These are phyloP conservation scores for Plasmodium vinckei DNA, from an alignment of 169 alveolate genomes.

Conservation along the genomic window DNA sequence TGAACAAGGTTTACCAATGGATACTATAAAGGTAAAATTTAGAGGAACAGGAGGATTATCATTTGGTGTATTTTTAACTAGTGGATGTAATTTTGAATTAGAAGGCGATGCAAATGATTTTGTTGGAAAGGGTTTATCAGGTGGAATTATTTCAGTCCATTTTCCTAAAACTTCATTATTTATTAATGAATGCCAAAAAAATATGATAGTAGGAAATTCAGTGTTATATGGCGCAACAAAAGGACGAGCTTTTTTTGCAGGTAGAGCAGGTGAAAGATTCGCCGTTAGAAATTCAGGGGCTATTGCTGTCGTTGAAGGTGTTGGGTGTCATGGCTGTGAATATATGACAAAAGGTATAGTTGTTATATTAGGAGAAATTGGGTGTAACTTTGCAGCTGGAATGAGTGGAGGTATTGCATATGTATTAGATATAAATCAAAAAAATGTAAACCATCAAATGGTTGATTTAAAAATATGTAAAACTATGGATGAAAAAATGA, in stretches of 20 bases:
- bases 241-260: constrained; percentile 87
- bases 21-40: constrained; percentile 78
- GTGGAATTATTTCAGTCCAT: constrained; percentile 84
- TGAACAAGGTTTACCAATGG: constrained; percentile 72
- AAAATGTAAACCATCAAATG: constrained; percentile 77
- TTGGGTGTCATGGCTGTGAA: constrained; percentile 89
- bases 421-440: constrained; percentile 77
- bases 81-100: constrained; percentile 82
- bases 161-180: constrained; percentile 75
- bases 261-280: constrained; percentile 88
- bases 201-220: constrained; percentile 86
- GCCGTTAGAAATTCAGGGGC: constrained; percentile 88
- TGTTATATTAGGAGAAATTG: constrained; percentile 84
- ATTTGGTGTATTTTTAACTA: constrained; percentile 83
- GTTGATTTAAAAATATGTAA: constrained; percentile 79
- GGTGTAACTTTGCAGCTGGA: constrained; percentile 89
- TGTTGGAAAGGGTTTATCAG: constrained; percentile 86
- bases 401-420: constrained; percentile 90
- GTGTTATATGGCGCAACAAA: constrained; percentile 87
- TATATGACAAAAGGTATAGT: constrained; percentile 90
- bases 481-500: constrained; percentile 78
- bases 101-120: constrained; percentile 88
- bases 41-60: constrained; percentile 83
- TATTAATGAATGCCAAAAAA: constrained; percentile 76
- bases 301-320: constrained; percentile 88